A percentile compares a stretch with the other conserved stretches of the same genome.
Evolutionary conservation across 2,329 filamentous ascomycete species (phyloP).

Genomic region (Zymoseptoria pseudotritici): DNA sequence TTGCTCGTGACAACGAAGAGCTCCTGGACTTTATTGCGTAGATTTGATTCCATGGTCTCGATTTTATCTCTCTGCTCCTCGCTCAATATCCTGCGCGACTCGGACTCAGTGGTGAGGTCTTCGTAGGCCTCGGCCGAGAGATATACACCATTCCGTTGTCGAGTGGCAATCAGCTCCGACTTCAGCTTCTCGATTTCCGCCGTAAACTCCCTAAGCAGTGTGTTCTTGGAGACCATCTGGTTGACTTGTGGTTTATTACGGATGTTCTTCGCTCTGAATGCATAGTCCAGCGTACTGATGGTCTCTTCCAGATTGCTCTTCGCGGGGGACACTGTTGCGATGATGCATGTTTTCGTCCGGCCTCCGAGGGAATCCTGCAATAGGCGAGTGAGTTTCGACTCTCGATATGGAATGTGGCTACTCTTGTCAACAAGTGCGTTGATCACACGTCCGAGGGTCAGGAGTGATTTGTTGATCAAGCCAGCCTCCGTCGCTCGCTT

Average conservation of each 20-base stretch:
- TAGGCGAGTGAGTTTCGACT: constrained; percentile 90
- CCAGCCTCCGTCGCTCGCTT: constrained; percentile 94
- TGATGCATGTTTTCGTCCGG: constrained; percentile 95
- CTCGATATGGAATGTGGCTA: constrained; percentile 83
- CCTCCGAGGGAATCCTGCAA: constrained; percentile 95
- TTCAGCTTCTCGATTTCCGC: constrained; percentile 90
- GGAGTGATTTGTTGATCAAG: constrained; percentile 93
- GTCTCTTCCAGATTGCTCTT: constrained; percentile 96
- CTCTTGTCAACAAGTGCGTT: constrained; percentile 90
- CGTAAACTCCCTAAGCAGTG: constrained; percentile 80
- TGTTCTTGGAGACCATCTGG: constrained; percentile 86
- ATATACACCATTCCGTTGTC: constrained; percentile 92
- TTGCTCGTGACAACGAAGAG: constrained; percentile 77
- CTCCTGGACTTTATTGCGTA: constrained; percentile 91
- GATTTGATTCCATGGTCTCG: constrained; percentile 80
- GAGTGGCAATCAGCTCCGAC: constrained; percentile 83
- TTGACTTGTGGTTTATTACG: constrained; percentile 96
- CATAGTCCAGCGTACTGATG: constrained; percentile 95
- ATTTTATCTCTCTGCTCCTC: constrained; percentile 91
- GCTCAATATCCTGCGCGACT: constrained; percentile 81
- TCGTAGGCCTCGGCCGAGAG: constrained; percentile 83
- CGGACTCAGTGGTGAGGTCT: constrained; percentile 83
- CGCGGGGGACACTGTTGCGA: constrained; percentile 89
- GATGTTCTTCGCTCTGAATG: constrained; percentile 96
- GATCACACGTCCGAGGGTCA: constrained; percentile 92